Evolutionary conservation across 148 eudicot species (phyloP), one percentile per base, ranked within the genome.

Genomic region (Rhododendron ovatum): DNA sequence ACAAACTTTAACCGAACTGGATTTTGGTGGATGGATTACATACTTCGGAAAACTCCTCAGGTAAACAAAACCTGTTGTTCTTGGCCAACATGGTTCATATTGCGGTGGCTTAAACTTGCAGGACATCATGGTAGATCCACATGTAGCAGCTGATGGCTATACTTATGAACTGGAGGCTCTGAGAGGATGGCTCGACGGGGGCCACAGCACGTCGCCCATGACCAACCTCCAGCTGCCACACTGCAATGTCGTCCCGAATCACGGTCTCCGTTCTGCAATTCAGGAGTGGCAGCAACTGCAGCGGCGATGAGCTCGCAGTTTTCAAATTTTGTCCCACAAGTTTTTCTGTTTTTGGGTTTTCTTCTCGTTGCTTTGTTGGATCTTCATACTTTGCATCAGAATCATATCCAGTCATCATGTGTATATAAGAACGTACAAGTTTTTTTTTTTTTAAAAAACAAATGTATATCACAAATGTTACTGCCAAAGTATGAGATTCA

Each of bases 51-150:
- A 41, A 41, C 45, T 41, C 7, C 45, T 41, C 45, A 5, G 0
- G 51, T 48, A 11, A 51, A 51, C 14, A 51, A 13, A 2, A 51
- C 57, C 3, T 53, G 57, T 10, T 50, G 3, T 53, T 53, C 4
- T 14, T 0, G 15, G 57, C 15, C 15, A 13, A 53, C 15, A 3
- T 12, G 57, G 57, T 53, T 53, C 57, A 53, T 55, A 24, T 55
- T 1, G 24, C 4, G 6, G 61, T 17, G 7, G 24, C 61, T 55
- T 17, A 55, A 55, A 63, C 80, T 86, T 90, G 91, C 89, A 95
- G 99, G 99, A 95, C 90, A 80, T 94, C 39, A 96, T 96, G 99
- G 90, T 92, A 86, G 98, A 94, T 85, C 99, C 99, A 8, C 98
- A 95, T 24, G 92, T 94, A 50, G 99, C 98, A n/a, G 93, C 98